A percentile compares a stretch with the other conserved stretches of the same genome.
phyloP scores from a whole-genome alignment of 2,329 filamentous ascomycete genomes.

The Phialemonium atrogriseum region DNA sequence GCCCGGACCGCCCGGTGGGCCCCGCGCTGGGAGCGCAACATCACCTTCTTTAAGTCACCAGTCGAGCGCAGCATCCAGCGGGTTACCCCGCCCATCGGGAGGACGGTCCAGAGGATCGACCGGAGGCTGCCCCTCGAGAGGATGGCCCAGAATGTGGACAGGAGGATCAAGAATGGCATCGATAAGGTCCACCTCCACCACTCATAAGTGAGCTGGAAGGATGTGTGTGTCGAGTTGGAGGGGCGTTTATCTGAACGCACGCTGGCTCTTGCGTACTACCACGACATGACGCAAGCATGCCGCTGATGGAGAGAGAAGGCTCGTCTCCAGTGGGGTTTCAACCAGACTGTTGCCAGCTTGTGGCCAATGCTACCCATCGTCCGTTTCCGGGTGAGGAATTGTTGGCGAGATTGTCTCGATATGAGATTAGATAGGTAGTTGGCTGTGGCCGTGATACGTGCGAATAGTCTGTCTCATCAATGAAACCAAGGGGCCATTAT shows the following conservation, averaged over 20 bases:
- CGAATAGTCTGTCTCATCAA: constrained; percentile 4
- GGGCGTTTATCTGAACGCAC: too few species aligned
- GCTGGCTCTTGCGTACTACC: too few species aligned
- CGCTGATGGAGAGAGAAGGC: neutral
- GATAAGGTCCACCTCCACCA: neutral
- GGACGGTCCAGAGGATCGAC: constrained; percentile 12
- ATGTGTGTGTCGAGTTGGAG: neutral
- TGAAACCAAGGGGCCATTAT: too few species aligned
- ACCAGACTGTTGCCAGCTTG: too few species aligned
- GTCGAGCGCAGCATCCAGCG: constrained; percentile 14
- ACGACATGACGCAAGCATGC: constrained; percentile 2
- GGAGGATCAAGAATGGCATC: constrained; percentile 1
- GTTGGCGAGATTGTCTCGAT: neutral
- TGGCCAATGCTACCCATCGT: constrained; percentile 2
- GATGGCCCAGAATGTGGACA: neutral
- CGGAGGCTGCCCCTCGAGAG: constrained; percentile 1
- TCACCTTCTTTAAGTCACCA: constrained; percentile 37
- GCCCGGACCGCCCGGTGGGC: constrained; percentile 49
- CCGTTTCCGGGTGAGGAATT: neutral
- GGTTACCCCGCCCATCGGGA: constrained; percentile 13
- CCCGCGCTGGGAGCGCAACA: constrained; percentile 50
- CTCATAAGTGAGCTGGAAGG: neutral
- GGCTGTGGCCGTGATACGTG: constrained; percentile 4
- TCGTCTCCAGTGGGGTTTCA: neutral
- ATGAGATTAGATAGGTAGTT: too few species aligned